Percentiles rank a stretch among this genome's conserved stretches.
phyloP scores from a whole-genome alignment of 192 early-diverging fungal species.

The Pilaira anomala region DNA sequence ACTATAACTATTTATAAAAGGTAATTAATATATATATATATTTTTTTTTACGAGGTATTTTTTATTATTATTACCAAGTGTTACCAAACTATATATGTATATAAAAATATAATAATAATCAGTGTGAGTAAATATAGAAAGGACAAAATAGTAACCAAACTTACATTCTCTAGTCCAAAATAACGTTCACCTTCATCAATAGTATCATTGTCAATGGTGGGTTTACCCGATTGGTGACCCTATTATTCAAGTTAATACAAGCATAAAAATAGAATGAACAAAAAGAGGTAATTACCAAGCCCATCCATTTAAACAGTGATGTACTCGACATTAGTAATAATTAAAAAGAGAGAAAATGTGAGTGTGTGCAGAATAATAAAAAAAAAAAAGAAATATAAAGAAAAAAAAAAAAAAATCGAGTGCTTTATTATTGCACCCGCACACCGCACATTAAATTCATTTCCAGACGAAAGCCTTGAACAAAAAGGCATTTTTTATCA shows the following conservation, averaged over 20 bases:
- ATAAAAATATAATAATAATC: constrained; percentile 7
- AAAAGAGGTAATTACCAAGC: constrained; percentile 39
- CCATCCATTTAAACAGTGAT: constrained; percentile 53
- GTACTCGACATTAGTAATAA: constrained; percentile 35
- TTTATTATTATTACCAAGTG: constrained; percentile 80
- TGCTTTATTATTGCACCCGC: no score
- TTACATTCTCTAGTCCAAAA: constrained; percentile 89
- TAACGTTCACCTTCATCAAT: constrained; percentile 72
- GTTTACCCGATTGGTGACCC: constrained; percentile 41
- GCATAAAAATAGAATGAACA: background rate
- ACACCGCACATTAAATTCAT: no score
- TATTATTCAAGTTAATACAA: constrained; percentile 20
- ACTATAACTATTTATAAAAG: constrained; percentile 64
- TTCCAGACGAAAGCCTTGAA: no score
- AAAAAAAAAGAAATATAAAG: no score
- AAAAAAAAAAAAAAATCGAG: no score
- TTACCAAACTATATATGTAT: constrained; percentile 73
- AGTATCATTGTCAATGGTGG: constrained; percentile 39
- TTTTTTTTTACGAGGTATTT: no score
- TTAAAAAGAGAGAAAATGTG: no score
- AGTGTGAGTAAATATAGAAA: constrained; percentile 14
- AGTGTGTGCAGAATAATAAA: no score
- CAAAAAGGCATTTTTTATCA: no score
- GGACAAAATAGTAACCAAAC: constrained; percentile 13
- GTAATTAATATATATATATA: background rate